Evolutionary conservation across 768 basidiomycete genomes (phyloP), one percentile per base, ranked within the genome.

Genomic region (Cystofilobasidium bisporidii): DNA sequence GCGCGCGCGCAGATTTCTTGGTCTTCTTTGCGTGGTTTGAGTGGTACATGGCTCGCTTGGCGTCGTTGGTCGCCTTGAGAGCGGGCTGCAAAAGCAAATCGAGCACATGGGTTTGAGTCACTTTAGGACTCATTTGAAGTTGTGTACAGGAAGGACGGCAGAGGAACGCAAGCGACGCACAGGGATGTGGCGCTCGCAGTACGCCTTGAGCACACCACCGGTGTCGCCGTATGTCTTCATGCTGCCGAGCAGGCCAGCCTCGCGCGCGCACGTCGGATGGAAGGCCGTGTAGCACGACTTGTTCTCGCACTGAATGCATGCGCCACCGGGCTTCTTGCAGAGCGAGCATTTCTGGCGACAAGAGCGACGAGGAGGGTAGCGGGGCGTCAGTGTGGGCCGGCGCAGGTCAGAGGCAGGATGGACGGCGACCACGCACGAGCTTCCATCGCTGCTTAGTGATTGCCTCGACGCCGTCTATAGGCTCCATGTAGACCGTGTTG

Each of bases 401-500:
- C n/a, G n/a, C n/a, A n/a, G n/a, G n/a, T n/a, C n/a, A n/a, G n/a
- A n/a, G n/a, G n/a, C n/a, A n/a, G n/a, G n/a, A n/a, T n/a, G n/a
- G n/a, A n/a, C n/a, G n/a, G n/a, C n/a, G n/a, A n/a, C n/a, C n/a
- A 76, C 90, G 73, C 66, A 96, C 93, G 73, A 99, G 81, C 77
- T 87, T 96, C 94, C 93, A 97, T 12, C 94, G 82, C 72, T 85
- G 86, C 75, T 92, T 97, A 1, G 87, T 85, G 56, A 99, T 88
- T 70, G 81, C 83, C 61, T 97, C 90, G 0, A 91, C 82, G 5
- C 89, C 90, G 2, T 90, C 89, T 33, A 99, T 86, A 15, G 96
- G 96, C 73, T 99, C 96, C 96, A 98, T 98, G 75, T 97, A 96
- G 15, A 91, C 87, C 50, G 91, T 87, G 76, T 98, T 98, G 24